These are phyloP conservation scores for Pythium insidiosum DNA, from an alignment of 352 stramenopile species.

Conservation along the genomic window DNA sequence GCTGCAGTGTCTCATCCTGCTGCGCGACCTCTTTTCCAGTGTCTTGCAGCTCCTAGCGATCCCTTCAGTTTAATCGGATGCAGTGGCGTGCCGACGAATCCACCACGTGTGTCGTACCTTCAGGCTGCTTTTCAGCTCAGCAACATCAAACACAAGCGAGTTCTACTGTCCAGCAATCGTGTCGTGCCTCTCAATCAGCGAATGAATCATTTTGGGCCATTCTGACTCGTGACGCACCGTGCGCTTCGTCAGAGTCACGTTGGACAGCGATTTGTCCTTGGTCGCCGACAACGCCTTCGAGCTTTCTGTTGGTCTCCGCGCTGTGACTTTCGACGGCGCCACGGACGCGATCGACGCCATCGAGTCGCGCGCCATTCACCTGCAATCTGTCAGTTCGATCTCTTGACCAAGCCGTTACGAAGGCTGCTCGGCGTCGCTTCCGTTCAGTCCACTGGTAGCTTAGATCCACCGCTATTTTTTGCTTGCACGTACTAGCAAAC, in stretches of 20 bases:
- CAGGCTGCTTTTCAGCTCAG: constrained; percentile 50
- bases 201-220: background rate
- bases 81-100: background rate
- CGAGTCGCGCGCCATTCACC: no score
- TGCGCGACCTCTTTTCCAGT: constrained; percentile 34
- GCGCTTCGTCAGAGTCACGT: constrained; percentile 50
- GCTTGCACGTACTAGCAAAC: no score
- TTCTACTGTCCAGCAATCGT: constrained; percentile 27
- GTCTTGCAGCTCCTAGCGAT: constrained; percentile 17
- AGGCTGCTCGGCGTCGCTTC: no score
- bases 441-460: no score
- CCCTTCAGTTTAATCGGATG: background rate
- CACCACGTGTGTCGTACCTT: constrained; percentile 17
- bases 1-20: constrained; percentile 37
- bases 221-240: constrained; percentile 15
- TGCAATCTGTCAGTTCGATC: no score
- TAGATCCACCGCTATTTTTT: no score
- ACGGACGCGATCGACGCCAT: no score
- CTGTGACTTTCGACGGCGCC: no score
- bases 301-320: constrained; percentile 31
- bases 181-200: no score
- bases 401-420: no score
- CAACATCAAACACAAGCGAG: constrained; percentile 33
- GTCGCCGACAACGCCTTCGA: constrained; percentile 32
- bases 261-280: constrained; percentile 46